phyloP scores from a whole-genome alignment of 495 filamentous ascomycete genomes.

The Talaromyces adpressus region DNA sequence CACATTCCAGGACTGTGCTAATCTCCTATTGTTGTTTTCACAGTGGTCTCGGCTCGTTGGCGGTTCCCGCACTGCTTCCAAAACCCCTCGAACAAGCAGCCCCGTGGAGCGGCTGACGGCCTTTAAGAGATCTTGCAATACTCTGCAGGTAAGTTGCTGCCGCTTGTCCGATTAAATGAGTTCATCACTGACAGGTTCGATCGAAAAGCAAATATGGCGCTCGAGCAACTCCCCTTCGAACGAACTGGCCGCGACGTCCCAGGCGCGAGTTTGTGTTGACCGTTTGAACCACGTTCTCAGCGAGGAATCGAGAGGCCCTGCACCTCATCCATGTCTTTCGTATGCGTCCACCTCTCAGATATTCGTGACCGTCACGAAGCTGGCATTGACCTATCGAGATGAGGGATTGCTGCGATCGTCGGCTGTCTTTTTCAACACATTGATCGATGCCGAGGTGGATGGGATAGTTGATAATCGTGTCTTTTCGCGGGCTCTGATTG shows the following conservation, averaged over 20 bases:
- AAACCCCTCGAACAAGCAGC: conserved; percentile 59
- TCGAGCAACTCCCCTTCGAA: conserved; percentile 46
- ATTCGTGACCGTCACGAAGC: conserved; percentile 78
- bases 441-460: conserved; percentile 94
- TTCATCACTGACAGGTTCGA: not conserved
- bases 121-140: conserved; percentile 83
- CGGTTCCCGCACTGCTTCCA: conserved; percentile 60
- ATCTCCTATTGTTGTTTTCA: not conserved
- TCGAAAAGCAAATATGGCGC: conserved; percentile 71
- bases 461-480: conserved; percentile 76
- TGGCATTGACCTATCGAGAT: conserved; percentile 71
- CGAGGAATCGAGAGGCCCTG: conserved; percentile 80
- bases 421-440: conserved; percentile 75
- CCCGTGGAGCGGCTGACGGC: conserved; percentile 80
- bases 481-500: conserved; percentile 80
- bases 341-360: conserved; percentile 80
- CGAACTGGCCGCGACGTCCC: conserved; percentile 41
- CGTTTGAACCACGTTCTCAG: conserved; percentile 70
- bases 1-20: not conserved
- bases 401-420: conserved; percentile 73
- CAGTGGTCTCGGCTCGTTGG: conserved; percentile 89
- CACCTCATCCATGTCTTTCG: conserved; percentile 80
- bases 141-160: conserved; percentile 59
- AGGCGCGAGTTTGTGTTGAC: conserved; percentile 50
- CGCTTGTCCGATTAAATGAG: not conserved